phyloP scores from a whole-genome alignment of 2,329 filamentous ascomycete genomes.

The Alternaria arbusti region DNA sequence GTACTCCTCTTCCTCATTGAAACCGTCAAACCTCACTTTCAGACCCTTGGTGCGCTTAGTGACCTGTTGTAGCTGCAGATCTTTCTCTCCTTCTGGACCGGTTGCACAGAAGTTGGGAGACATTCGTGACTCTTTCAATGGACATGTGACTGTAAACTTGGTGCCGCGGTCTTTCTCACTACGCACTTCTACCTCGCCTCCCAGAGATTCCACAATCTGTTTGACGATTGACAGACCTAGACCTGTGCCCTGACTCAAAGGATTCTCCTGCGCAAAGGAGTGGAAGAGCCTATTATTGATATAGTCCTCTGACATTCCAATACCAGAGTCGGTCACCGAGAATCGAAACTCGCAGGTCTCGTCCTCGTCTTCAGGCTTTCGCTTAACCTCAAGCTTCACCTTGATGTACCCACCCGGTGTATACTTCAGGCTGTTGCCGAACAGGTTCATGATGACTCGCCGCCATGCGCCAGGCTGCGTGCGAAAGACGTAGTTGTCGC shows the following conservation, averaged over 20 bases:
- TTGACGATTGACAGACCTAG: slow-evolving; percentile 50
- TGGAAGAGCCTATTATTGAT: slow-evolving; percentile 46
- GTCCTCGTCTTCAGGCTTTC: slow-evolving; percentile 23
- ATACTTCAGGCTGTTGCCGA: slow-evolving; percentile 51
- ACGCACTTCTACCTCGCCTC: slow-evolving; percentile 46
- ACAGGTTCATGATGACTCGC: slow-evolving; percentile 49
- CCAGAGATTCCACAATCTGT: slow-evolving; percentile 46
- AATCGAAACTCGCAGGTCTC: slow-evolving; percentile 39
- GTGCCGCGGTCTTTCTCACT: slow-evolving; percentile 47
- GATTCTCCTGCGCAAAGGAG: slow-evolving; percentile 50
- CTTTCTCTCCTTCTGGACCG: slow-evolving; percentile 30
- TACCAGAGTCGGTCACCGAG: slow-evolving; percentile 48
- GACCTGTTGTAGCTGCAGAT: slow-evolving; percentile 28
- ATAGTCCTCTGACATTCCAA: slow-evolving; percentile 50
- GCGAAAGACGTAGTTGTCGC: slow-evolving; percentile 44
- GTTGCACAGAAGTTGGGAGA: slow-evolving; percentile 35
- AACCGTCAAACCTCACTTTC: slow-evolving; percentile 42
- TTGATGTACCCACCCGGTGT: slow-evolving; percentile 46
- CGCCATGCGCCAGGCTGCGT: slow-evolving; percentile 49
- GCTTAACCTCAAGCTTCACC: slow-evolving; percentile 43
- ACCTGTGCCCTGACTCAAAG: slow-evolving; percentile 48
- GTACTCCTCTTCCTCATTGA: slow-evolving; percentile 42
- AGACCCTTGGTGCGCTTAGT: slow-evolving; percentile 38
- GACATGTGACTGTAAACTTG: slow-evolving; percentile 46
- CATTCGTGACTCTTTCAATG: slow-evolving; percentile 38